Conservation (phyloP, 345 rosid genomes). For the Jatropha curcas region DNA sequence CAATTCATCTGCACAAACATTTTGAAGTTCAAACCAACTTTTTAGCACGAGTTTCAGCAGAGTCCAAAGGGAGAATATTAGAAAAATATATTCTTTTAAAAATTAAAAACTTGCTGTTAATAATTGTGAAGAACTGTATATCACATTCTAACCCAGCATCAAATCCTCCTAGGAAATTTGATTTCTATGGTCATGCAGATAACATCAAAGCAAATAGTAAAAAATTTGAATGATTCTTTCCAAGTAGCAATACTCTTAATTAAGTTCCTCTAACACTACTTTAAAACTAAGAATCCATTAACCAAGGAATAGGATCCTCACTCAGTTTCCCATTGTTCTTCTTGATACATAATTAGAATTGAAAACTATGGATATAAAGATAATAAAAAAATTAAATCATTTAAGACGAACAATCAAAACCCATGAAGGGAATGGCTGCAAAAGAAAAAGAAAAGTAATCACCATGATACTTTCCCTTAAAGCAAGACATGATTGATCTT, state of each 20-base stretch:
- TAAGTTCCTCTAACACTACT: neutral
- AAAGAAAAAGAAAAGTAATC: too few relatives aligned
- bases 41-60: too few relatives aligned
- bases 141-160: too few relatives aligned
- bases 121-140: too few relatives aligned
- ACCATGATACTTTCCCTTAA: neutral
- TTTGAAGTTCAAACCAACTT: too few relatives aligned
- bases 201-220: neutral
- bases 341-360: too few relatives aligned
- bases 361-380: neutral
- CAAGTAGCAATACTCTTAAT: neutral
- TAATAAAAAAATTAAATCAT: neutral
- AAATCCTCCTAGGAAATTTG: neutral
- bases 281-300: neutral
- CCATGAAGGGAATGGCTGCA: neutral
- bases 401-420: neutral
- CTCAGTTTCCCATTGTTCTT: neutral
- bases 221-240: too few relatives aligned
- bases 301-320: neutral
- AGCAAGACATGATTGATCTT: neutral
- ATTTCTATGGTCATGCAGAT: neutral
- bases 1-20: constrained; percentile 64
- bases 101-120: too few relatives aligned
- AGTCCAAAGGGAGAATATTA: too few relatives aligned
- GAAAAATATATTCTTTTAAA: too few relatives aligned